A percentile compares a stretch with the other conserved stretches of the same genome.
phyloP scores from a whole-genome alignment of 345 rosid species.

The Lepidium sativum region DNA sequence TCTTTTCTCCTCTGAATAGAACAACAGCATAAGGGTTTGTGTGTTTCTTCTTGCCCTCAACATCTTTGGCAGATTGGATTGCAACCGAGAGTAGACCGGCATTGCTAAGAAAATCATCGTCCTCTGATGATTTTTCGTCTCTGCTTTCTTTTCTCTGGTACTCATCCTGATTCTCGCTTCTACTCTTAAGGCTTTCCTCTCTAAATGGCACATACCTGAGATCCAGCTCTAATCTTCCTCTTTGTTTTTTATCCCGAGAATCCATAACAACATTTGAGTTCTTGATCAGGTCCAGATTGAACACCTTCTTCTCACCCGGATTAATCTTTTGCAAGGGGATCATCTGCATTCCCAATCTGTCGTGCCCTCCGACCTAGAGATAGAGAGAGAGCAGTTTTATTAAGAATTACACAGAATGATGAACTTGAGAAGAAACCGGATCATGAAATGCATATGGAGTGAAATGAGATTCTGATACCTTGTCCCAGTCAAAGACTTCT shows the following conservation, averaged over 20 bases:
- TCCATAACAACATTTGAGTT: slow-evolving; percentile 36
- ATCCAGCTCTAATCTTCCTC: slow-evolving; percentile 53
- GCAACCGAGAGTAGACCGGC: slow-evolving; percentile 61
- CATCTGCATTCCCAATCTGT: slow-evolving; percentile 65
- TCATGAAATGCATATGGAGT: background rate
- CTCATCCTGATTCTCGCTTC: slow-evolving; percentile 16
- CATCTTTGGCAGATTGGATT: slow-evolving; percentile 58
- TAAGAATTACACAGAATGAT: background rate
- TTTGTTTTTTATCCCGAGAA: slow-evolving; percentile 39
- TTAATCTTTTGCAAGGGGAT: slow-evolving; percentile 45
- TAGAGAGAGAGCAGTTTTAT: background rate
- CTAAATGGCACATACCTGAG: slow-evolving; percentile 57
- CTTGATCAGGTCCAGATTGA: slow-evolving; percentile 59
- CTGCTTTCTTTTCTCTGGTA: slow-evolving; percentile 29
- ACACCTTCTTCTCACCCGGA: slow-evolving; percentile 38
- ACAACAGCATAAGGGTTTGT: slow-evolving; percentile 55
- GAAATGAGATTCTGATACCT: slow-evolving; percentile 33
- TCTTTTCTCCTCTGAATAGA: slow-evolving; percentile 60
- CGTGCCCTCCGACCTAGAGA: slow-evolving; percentile 62
- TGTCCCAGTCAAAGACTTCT: slow-evolving; percentile 78
- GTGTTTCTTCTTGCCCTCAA: slow-evolving; percentile 51
- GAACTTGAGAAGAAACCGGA: background rate
- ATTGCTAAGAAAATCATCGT: slow-evolving; percentile 28
- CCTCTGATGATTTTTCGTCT: slow-evolving; percentile 26
- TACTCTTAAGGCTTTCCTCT: slow-evolving; percentile 40